Evolutionary conservation across 1,284 basidiomycete species (phyloP).

Genomic region (Trametes hirsuta): DNA sequence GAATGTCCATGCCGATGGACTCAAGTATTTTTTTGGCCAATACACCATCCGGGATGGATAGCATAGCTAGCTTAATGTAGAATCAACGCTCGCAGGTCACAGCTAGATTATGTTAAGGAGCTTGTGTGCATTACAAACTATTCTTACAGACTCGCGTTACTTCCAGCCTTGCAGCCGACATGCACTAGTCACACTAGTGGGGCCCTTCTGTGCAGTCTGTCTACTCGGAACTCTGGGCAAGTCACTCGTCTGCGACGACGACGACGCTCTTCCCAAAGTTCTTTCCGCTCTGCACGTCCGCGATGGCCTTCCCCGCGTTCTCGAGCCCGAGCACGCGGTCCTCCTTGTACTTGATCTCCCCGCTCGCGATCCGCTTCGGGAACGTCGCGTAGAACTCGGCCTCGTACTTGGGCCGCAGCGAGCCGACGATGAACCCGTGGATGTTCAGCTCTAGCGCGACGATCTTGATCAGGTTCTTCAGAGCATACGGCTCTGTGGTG

Average conservation of each 20-base stretch:
- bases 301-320: conserved; percentile 51
- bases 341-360: conserved; percentile 65
- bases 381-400: conserved; percentile 56
- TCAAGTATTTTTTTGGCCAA: too few species aligned
- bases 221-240: not conserved
- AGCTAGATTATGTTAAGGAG: too few species aligned
- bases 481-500: conserved; percentile 21
- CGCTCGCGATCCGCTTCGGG: conserved; percentile 52
- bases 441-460: conserved; percentile 57
- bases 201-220: too few species aligned
- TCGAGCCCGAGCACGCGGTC: conserved; percentile 55
- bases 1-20: conserved; percentile 26
- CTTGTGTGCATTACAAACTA: too few species aligned
- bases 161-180: not conserved
- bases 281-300: conserved; percentile 56
- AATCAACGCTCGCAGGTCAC: too few species aligned
- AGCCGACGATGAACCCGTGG: conserved; percentile 61
- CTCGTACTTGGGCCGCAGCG: conserved; percentile 42
- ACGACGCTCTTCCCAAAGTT: conserved; percentile 65
- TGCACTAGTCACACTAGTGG: too few species aligned
- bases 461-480: conserved; percentile 41
- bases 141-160: not conserved
- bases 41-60: too few species aligned
- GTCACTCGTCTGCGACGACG: conserved; percentile 45
- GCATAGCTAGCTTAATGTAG: too few species aligned